Evolutionary conservation across 2,329 filamentous ascomycete species (phyloP).

Genomic region (Chaetoscypha palmicola): DNA sequence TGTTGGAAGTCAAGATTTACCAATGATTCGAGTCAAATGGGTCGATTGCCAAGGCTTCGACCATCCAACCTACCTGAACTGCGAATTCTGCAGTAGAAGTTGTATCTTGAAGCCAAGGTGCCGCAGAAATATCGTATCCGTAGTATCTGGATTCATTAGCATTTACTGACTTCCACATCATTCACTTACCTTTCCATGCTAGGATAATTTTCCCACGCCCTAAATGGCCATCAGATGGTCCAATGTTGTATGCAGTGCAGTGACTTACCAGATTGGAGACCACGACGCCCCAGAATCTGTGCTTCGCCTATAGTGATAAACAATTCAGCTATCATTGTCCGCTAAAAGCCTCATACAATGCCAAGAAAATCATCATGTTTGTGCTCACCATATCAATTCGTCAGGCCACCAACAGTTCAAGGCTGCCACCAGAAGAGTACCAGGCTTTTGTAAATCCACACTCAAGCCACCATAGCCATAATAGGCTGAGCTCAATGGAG

Average conservation of each 20-base stretch:
- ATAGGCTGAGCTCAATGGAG: conserved; percentile 33
- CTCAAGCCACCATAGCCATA: conserved; percentile 49
- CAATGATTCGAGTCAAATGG: conserved; percentile 53
- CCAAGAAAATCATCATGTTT: too few species aligned
- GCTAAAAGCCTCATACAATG: too few species aligned
- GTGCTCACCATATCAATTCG: too few species aligned
- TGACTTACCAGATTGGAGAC: conserved; percentile 32
- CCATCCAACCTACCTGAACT: conserved; percentile 49
- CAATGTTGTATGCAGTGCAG: too few species aligned
- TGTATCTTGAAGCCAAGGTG: conserved; percentile 19
- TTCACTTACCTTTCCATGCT: conserved; percentile 1
- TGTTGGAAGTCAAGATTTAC: not conserved
- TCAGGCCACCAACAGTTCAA: conserved; percentile 56
- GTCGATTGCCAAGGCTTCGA: conserved; percentile 50
- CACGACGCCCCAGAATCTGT: conserved; percentile 41
- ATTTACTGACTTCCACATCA: too few species aligned
- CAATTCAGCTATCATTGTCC: too few species aligned
- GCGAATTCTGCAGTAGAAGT: conserved; percentile 17
- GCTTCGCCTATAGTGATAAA: too few species aligned
- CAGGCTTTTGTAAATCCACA: conserved; percentile 46
- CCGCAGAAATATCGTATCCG: conserved; percentile 18
- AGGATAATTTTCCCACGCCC: conserved; percentile 12
- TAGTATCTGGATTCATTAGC: conserved; percentile 19
- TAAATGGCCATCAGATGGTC: not conserved
- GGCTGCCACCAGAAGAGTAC: conserved; percentile 49